These are phyloP conservation scores for Lolium multiflorum DNA, from an alignment of 176 grass and related monocot genomes.

Conservation along the genomic window DNA sequence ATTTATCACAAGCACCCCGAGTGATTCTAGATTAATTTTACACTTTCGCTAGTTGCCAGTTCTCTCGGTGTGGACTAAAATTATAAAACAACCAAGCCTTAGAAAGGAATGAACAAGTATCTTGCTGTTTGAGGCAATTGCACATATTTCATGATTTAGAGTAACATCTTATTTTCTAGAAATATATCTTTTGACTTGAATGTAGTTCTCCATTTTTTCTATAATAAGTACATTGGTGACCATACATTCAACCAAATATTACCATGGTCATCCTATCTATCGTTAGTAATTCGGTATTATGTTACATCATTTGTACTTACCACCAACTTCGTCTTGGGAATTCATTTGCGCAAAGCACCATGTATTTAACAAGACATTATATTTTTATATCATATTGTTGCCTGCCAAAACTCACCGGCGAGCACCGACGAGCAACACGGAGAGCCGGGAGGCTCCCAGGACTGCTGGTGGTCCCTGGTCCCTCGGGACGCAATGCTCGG, in stretches of 20 bases:
- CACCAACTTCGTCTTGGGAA: background rate
- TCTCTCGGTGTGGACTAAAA: too few species aligned
- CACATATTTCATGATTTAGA: background rate
- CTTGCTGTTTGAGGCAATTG: background rate
- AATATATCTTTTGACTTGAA: background rate
- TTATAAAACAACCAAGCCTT: too few species aligned
- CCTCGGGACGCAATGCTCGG: too few species aligned
- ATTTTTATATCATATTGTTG: background rate
- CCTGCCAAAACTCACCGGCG: too few species aligned
- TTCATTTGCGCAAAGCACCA: background rate
- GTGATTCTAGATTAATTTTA: too few species aligned
- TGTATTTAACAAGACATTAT: background rate
- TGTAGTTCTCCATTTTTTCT: background rate
- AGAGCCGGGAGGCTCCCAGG: too few species aligned
- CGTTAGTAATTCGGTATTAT: too few species aligned
- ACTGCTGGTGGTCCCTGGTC: too few species aligned
- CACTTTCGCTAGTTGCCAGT: too few species aligned
- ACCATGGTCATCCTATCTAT: background rate
- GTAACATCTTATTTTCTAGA: background rate
- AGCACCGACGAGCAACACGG: too few species aligned
- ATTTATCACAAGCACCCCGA: too few species aligned
- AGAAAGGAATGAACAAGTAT: background rate
- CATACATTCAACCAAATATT: background rate
- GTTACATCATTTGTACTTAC: background rate
- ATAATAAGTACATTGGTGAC: background rate